Evolutionary conservation across 2,329 filamentous ascomycete genomes (phyloP).

Genomic region (Cordyceps cicadae): DNA sequence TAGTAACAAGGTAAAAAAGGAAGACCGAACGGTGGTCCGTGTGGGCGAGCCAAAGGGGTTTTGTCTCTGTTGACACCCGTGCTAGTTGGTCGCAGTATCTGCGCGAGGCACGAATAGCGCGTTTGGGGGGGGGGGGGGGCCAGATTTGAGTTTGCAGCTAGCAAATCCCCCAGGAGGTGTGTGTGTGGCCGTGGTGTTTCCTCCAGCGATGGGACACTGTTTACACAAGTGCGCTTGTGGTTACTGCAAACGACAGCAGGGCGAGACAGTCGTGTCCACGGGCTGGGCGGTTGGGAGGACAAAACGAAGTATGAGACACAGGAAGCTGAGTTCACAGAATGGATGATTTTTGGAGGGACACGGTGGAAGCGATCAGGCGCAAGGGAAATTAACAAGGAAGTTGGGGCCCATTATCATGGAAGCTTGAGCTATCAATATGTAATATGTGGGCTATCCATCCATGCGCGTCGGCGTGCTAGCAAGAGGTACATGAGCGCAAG

Average conservation of each 20-base stretch:
- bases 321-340: not conserved
- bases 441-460: not conserved
- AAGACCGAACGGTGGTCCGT: not conserved
- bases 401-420: not conserved
- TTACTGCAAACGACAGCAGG: constrained; percentile 2
- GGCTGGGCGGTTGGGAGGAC: not conserved
- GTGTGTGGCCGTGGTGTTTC: not conserved
- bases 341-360: not conserved
- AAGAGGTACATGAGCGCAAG: not conserved
- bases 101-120: constrained; percentile 3
- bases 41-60: constrained; percentile 7
- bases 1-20: not conserved
- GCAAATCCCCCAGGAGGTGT: not conserved
- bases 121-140: not conserved
- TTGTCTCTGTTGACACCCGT: not conserved
- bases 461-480: not conserved
- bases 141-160: constrained; percentile 10
- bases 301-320: not conserved
- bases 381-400: constrained; percentile 5
- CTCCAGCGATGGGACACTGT: not conserved
- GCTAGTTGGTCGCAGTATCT: not conserved
- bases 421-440: not conserved
- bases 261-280: not conserved
- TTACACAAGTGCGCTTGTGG: not conserved
- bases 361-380: not conserved